phyloP scores from a whole-genome alignment of 257 asterid species.

The Nicotiana knightiana region DNA sequence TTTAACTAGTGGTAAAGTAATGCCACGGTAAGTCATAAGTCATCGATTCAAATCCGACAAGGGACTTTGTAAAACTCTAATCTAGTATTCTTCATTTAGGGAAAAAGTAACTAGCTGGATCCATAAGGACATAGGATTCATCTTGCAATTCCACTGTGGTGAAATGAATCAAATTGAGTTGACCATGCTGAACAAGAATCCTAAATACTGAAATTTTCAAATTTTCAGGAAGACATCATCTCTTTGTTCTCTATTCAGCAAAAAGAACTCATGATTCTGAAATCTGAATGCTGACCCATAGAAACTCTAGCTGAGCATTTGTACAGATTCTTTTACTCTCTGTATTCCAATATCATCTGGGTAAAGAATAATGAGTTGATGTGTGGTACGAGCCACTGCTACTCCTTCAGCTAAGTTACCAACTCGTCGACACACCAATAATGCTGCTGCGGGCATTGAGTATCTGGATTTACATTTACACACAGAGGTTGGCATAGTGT shows the following conservation, averaged over 20 bases:
- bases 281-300: neutral
- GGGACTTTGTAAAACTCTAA: too few relatives aligned
- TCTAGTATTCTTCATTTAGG: too few relatives aligned
- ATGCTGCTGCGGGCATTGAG: slow-evolving; percentile 51
- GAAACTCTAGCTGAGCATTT: neutral
- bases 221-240: neutral
- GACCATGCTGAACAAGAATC: neutral
- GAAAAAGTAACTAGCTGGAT: too few relatives aligned
- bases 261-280: neutral
- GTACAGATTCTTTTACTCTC: neutral
- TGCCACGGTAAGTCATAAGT: too few relatives aligned
- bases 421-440: slow-evolving; percentile 41
- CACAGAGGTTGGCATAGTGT: neutral
- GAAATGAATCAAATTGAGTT: neutral
- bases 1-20: too few relatives aligned
- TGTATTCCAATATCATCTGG: neutral
- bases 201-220: neutral
- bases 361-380: slow-evolving; percentile 1
- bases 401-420: slow-evolving; percentile 36
- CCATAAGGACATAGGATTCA: neutral
- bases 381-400: slow-evolving; percentile 39
- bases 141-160: neutral
- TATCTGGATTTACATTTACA: slow-evolving; percentile 18
- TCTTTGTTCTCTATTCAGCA: neutral
- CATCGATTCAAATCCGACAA: too few relatives aligned